Conservation (phyloP, 257 asterid species). For the Solanum verrucosum region DNA sequence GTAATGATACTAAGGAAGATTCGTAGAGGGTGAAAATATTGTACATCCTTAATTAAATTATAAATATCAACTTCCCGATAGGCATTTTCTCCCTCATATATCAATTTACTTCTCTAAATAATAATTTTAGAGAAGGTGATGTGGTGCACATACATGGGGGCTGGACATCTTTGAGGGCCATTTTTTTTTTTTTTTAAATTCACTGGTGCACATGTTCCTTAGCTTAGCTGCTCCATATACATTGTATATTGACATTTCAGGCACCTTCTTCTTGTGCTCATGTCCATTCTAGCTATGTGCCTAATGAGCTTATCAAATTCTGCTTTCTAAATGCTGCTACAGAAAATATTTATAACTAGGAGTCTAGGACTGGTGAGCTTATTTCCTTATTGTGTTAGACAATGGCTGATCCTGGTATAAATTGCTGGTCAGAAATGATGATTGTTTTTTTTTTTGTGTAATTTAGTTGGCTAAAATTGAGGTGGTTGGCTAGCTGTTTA, state of each 20-base stretch:
- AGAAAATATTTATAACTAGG: neutral
- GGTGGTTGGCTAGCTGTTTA: neutral
- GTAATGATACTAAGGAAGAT: neutral
- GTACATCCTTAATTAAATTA: neutral
- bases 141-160: constrained; percentile 43
- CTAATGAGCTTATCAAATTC: neutral
- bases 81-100: neutral
- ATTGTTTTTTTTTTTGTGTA: neutral
- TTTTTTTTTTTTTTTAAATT: constrained; percentile 12
- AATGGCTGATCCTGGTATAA: neutral
- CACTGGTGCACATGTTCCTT: constrained; percentile 60
- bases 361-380: neutral
- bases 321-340: neutral
- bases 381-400: neutral
- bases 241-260: constrained; percentile 18
- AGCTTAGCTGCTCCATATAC: constrained; percentile 28
- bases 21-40: neutral
- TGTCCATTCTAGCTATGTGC: neutral
- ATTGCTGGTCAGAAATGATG: neutral
- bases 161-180: constrained; percentile 58
- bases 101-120: neutral
- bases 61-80: neutral
- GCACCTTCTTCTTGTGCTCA: constrained; percentile 8
- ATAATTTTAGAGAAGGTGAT: constrained; percentile 3
- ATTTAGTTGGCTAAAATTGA: neutral